Evolutionary conservation across 2,329 filamentous ascomycete genomes (phyloP).

Genomic region (Nannizzia gypsea): DNA sequence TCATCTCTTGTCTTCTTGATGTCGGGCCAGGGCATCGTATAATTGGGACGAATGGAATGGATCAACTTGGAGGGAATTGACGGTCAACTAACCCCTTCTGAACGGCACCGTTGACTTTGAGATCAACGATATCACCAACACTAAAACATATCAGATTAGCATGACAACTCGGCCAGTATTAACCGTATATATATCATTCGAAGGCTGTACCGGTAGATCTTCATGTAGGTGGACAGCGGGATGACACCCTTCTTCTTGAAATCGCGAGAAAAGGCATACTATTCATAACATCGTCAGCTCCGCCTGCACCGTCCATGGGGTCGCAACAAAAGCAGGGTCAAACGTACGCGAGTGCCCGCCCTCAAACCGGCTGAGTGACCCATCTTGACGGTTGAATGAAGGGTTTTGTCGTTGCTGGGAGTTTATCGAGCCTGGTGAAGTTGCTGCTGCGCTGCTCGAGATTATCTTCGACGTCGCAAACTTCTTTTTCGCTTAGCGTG

Average conservation of each 20-base stretch:
- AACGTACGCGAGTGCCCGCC: constrained; percentile 69
- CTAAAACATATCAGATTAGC: constrained; percentile 32
- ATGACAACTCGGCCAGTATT: not conserved
- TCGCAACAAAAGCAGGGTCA: constrained; percentile 1
- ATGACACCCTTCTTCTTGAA: constrained; percentile 97
- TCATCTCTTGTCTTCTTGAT: not conserved
- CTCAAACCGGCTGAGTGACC: constrained; percentile 80
- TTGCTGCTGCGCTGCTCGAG: not conserved
- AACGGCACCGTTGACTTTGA: constrained; percentile 96
- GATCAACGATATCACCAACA: constrained; percentile 97
- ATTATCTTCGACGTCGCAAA: constrained; percentile 6
- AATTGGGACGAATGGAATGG: not conserved
- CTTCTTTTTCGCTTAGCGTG: constrained; percentile 15
- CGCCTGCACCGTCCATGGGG: constrained; percentile 9
- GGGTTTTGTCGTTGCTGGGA: constrained; percentile 25
- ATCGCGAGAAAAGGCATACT: constrained; percentile 85
- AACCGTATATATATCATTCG: constrained; percentile 6
- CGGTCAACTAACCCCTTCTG: constrained; percentile 74
- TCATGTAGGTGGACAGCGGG: constrained; percentile 84
- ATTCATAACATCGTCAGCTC: constrained; percentile 27
- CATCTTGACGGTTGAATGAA: constrained; percentile 51
- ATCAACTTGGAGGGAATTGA: not conserved
- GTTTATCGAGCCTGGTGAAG: constrained; percentile 24
- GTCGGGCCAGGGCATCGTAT: not conserved
- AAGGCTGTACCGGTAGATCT: constrained; percentile 66